Evolutionary conservation across 306 rosid genomes (phyloP).

Genomic region (Senna siamea): DNA sequence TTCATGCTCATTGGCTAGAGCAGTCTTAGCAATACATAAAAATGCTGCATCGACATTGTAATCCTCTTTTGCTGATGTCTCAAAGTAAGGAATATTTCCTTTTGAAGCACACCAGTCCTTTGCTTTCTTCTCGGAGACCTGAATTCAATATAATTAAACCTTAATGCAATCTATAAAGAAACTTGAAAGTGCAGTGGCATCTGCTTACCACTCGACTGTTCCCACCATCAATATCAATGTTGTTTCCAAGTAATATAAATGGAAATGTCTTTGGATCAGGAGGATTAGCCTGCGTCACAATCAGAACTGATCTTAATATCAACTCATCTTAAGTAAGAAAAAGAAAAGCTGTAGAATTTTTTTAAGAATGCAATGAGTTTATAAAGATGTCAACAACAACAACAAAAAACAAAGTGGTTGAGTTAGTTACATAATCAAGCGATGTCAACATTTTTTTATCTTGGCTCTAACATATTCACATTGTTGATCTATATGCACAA

Average conservation of each 20-base stretch:
- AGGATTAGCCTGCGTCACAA: slow-evolving; percentile 72
- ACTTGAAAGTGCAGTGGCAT: not conserved
- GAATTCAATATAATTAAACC: slow-evolving; percentile 44
- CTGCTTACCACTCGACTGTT: slow-evolving; percentile 90
- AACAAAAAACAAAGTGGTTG: too few species aligned
- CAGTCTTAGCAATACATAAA: slow-evolving; percentile 80
- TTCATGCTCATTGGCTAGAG: slow-evolving; percentile 75
- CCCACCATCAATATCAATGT: slow-evolving; percentile 94
- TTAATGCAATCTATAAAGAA: slow-evolving; percentile 17
- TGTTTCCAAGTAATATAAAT: slow-evolving; percentile 87
- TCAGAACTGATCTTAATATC: slow-evolving; percentile 17
- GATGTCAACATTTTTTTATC: too few species aligned
- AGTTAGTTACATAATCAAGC: too few species aligned
- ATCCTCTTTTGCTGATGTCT: slow-evolving; percentile 96
- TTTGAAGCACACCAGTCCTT: slow-evolving; percentile 88
- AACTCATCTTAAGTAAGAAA: slow-evolving; percentile 16
- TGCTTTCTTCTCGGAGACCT: slow-evolving; percentile 99
- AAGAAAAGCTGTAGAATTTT: slow-evolving; percentile 9
- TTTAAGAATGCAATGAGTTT: not conserved
- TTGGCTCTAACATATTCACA: too few species aligned
- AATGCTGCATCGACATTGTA: slow-evolving; percentile 88
- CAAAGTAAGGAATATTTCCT: slow-evolving; percentile 84
- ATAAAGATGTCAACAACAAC: slow-evolving; percentile 16
- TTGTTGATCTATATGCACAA: too few species aligned
- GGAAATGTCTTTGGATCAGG: slow-evolving; percentile 77